A percentile compares a stretch with the other conserved stretches of the same genome.
Conservation (phyloP, 148 eudicot genomes). For the Simmondsia chinensis region DNA sequence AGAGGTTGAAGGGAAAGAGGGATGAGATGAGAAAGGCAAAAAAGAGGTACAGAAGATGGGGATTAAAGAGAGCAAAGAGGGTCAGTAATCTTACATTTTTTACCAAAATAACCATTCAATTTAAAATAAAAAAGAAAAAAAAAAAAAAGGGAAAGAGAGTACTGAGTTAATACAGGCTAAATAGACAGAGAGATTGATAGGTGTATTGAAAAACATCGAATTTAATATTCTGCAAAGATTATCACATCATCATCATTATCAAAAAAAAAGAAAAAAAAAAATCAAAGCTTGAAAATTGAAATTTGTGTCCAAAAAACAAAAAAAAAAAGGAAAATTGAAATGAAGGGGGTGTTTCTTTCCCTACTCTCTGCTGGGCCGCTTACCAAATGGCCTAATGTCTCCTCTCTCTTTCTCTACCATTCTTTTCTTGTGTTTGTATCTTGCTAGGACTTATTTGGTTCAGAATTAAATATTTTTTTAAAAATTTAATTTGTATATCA, state of each 20-base stretch:
- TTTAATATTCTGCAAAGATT: no score
- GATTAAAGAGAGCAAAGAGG: slow-evolving; percentile 10
- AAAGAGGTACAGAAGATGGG: slow-evolving; percentile 6
- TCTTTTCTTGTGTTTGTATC: background rate
- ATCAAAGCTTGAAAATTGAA: no score
- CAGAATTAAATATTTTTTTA: no score
- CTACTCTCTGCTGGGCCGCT: slow-evolving; percentile 14
- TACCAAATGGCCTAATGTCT: slow-evolving; percentile 18
- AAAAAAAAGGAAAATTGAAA: background rate
- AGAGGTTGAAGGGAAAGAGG: slow-evolving; percentile 13
- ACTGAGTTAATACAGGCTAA: no score
- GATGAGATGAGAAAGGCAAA: slow-evolving; percentile 13
- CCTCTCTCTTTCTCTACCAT: background rate
- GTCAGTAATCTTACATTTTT: slow-evolving; percentile 15
- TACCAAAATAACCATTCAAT: slow-evolving; percentile 15
- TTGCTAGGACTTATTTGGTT: background rate
- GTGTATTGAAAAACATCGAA: no score
- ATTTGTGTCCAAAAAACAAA: no score
- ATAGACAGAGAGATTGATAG: no score
- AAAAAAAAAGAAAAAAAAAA: no score
- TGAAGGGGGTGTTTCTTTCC: slow-evolving; percentile 1
- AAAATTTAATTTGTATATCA: no score
- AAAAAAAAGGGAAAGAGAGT: slow-evolving; percentile 11
- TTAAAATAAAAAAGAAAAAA: background rate
- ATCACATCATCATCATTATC: no score